Base-by-base conservation (phyloP, 176 grass and related monocot genomes). In the Calamus simplicifolius region DNA sequence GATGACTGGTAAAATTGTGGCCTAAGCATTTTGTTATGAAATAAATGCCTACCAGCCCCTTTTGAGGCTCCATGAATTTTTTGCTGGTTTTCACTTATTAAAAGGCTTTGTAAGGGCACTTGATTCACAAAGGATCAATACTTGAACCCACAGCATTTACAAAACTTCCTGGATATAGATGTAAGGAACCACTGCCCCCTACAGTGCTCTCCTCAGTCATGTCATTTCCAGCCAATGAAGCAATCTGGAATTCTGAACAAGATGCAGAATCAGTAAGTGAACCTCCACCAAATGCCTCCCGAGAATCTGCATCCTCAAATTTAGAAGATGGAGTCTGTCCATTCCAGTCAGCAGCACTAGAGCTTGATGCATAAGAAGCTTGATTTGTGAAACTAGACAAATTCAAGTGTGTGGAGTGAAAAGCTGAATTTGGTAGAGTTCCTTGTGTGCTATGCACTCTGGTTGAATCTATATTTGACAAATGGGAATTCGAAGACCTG, bases 251-350 rank as follows among this genome's bases (percentile, higher is more conserved):
- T 28, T 23, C 55, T 19, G 55, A 19, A 58, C 50, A 59, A 58
- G 56, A 59, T 18, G 59, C 8, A 50, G 68, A 59, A 29, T 70
- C 55, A 5, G 53, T 16, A 48, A 49, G 53, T 16, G 68, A 70
- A 27, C 35, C 56, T 48, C 16, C 31, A 59, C 35, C 56, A 58
- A 25, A n/a, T 49, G 58, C 67, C 38, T 59, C 68, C 4, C 55
- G 43, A 59, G 68, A 70, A 50, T 70, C 68, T 28, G 52, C 67
- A 57, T 70, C 68, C 16, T 70, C 67, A 58, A 58, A 58, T 38
- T 70, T 56, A 50, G 68, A 70, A 43, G 54, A 70, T 28, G 68
- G 38, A 59, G 54, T 16, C 35, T 59, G 68, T 4, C 21, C 53
- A 29, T 48, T 70, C 68, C 54, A 59, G 19, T 70, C 43, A 27